Base-by-base conservation (phyloP, 192 early-diverging fungal genomes). In the Backusella tarrabulga region DNA sequence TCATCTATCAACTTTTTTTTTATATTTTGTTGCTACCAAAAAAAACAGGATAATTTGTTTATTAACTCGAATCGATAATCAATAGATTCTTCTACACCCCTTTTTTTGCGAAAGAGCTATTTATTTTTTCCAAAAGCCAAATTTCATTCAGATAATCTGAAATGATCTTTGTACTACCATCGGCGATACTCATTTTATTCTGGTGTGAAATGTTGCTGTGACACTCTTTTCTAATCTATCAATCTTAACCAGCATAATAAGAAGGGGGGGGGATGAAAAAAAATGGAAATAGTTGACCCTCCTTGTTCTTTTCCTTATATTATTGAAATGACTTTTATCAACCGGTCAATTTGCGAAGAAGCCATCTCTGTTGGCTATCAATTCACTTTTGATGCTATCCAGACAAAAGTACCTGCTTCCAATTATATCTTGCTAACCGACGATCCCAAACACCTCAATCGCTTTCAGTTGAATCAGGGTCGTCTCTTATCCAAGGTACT, bases 361-460 rank as follows among this genome's bases (percentile, higher is more conserved):
- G 89, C 92, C 73, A 96, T 97, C 77, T 85, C 94, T 70, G 88
- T 95, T 66, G 98, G 98, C 7, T 93, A 91, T 83, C 91, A 91
- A 79, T 85, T 98, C 38, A 88, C 89, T 35, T 87, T 93, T 67
- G 73, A 86, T 40, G 93, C 98, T 73, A 84, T 96, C 50, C 87
- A 95, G 36, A 74, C 80, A 23, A 87, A 83, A 77, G 86, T 97
- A 76, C 83, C 88, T n/a, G 83, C 91, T 94, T 96, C 94, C 21
- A 95, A 93, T 67, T 98, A 95, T 86, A 92, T 95, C 17, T 79
- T 98, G 63, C 89, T 95, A 56, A 95, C 96, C 9, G 97, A 99
- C 83, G 85, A 81, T 40, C 83, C 85, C 21, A 76, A 95, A 34
- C 94, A 99, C 79, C 87, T 96, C 34, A 76, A 87, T 34, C 81